Conservation (phyloP, 345 rosid species). For the Laguncularia racemosa region DNA sequence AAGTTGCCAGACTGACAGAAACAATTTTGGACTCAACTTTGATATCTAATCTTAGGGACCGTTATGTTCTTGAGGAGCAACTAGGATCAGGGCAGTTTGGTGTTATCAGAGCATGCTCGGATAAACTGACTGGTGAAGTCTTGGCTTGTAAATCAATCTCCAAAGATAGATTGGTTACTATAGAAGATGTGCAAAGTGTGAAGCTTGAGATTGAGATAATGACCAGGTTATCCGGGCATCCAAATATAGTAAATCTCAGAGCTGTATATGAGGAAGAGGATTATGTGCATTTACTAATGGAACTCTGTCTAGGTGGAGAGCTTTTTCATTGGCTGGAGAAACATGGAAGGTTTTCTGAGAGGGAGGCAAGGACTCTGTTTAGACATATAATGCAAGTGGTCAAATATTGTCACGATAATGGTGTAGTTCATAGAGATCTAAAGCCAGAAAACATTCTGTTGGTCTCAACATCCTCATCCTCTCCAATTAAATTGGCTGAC, state of each 20-base stretch:
- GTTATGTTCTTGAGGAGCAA: slow-evolving; percentile 54
- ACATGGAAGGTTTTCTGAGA: slow-evolving; percentile 45
- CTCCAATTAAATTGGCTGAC: slow-evolving; percentile 59
- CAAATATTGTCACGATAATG: slow-evolving; percentile 50
- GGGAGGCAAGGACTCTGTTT: slow-evolving; percentile 46
- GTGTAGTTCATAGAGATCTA: slow-evolving; percentile 57
- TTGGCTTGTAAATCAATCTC: slow-evolving; percentile 60
- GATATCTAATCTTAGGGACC: slow-evolving; percentile 54
- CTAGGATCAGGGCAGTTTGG: slow-evolving; percentile 86
- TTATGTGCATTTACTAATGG: slow-evolving; percentile 54
- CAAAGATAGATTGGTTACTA: slow-evolving; percentile 46
- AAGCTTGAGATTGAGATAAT: slow-evolving; percentile 67
- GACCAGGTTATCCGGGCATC: slow-evolving; percentile 61
- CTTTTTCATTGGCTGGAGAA: slow-evolving; percentile 52
- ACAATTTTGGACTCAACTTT: slow-evolving; percentile 46
- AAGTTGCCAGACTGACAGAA: slow-evolving; percentile 31
- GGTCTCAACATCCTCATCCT: slow-evolving; percentile 40
- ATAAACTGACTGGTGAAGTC: slow-evolving; percentile 44
- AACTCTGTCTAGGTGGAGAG: slow-evolving; percentile 69
- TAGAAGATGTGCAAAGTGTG: slow-evolving; percentile 39
- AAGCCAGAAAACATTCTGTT: slow-evolving; percentile 65
- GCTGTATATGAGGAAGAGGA: slow-evolving; percentile 67
- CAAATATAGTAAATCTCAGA: slow-evolving; percentile 58
- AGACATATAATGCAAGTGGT: slow-evolving; percentile 58
- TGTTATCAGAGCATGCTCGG: slow-evolving; percentile 63